A percentile compares a stretch with the other conserved stretches of the same genome.
Conservation (phyloP, 495 filamentous ascomycete species). For the Aspergillus indologenus region DNA sequence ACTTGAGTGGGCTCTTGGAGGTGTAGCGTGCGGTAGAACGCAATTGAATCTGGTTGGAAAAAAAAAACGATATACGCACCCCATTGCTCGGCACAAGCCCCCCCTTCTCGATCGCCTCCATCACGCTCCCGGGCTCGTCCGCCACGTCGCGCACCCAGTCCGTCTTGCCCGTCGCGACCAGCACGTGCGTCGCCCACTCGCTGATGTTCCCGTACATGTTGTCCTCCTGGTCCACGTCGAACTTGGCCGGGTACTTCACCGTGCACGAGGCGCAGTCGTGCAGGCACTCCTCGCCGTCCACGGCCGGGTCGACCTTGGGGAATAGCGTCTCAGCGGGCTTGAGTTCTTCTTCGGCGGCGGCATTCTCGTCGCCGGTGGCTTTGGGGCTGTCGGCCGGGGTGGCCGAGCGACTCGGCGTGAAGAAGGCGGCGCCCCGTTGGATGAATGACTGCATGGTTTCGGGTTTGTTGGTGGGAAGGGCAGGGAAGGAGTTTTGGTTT, state of each 20-base stretch:
- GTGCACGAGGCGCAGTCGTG: slow-evolving; percentile 86
- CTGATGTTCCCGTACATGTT: slow-evolving; percentile 84
- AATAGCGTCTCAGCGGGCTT: slow-evolving; percentile 40
- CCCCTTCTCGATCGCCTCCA: slow-evolving; percentile 78
- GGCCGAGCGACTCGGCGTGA: slow-evolving; percentile 31
- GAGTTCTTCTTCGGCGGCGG: slow-evolving; percentile 38
- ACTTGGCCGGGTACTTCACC: slow-evolving; percentile 71
- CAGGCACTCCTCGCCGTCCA: slow-evolving; percentile 87
- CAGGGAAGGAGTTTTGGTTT: too few species aligned
- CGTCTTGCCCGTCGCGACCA: slow-evolving; percentile 91
- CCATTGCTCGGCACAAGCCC: slow-evolving; percentile 68
- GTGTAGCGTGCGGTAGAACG: too few species aligned
- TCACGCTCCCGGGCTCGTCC: slow-evolving; percentile 89
- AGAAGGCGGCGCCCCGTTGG: slow-evolving; percentile 36
- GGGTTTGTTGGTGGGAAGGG: too few species aligned
- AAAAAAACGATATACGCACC: slow-evolving; percentile 45
- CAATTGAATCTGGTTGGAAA: too few species aligned
- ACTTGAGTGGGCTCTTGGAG: neutral
- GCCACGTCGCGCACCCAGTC: slow-evolving; percentile 92
- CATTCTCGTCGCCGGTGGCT: slow-evolving; percentile 4
- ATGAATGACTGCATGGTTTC: slow-evolving; percentile 37
- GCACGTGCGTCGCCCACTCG: slow-evolving; percentile 82
- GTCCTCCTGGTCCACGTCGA: slow-evolving; percentile 71
- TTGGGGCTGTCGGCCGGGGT: slow-evolving; percentile 21
- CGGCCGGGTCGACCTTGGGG: slow-evolving; percentile 55